These are phyloP conservation scores for Allantophomopsis cytisporea DNA, from an alignment of 2,329 filamentous ascomycete species.

Conservation along the genomic window DNA sequence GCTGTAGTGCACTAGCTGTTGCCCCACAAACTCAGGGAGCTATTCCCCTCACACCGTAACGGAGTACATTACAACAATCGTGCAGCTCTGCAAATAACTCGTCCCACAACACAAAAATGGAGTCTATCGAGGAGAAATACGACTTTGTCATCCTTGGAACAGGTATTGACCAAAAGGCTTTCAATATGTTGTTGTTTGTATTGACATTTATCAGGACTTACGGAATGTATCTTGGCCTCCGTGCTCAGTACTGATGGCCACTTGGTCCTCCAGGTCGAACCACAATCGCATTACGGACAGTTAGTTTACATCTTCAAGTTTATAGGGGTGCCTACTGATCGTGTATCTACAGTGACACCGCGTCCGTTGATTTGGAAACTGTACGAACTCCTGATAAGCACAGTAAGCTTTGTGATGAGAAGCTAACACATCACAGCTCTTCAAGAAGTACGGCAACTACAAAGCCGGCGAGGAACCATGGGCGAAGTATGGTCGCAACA, in stretches of 20 bases:
- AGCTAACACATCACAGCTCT: slow-evolving; percentile 50
- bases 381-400: slow-evolving; percentile 31
- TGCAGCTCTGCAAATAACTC: too few relatives aligned
- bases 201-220: slow-evolving; percentile 54
- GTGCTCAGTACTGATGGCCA: slow-evolving; percentile 88
- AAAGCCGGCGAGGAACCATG: slow-evolving; percentile 73
- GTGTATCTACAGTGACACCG: slow-evolving; percentile 56
- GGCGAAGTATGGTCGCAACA: slow-evolving; percentile 92
- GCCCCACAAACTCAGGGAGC: too few relatives aligned
- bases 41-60: too few relatives aligned
- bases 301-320: too few relatives aligned
- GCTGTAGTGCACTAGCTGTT: too few relatives aligned
- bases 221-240: slow-evolving; percentile 63
- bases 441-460: slow-evolving; percentile 91
- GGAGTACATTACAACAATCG: too few relatives aligned
- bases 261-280: slow-evolving; percentile 98
- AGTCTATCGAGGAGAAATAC: slow-evolving; percentile 97
- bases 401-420: too few relatives aligned
- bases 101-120: slow-evolving; percentile 41
- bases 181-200: slow-evolving; percentile 1
- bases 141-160: slow-evolving; percentile 98
- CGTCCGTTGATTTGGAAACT: slow-evolving; percentile 91
- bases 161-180: slow-evolving; percentile 4
- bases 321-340: too few relatives aligned
- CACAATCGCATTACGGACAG: slow-evolving; percentile 74